Evolutionary conservation across 768 basidiomycete genomes (phyloP), one percentile per base, ranked within the genome.

Genomic region (Naganishia kalamii): DNA sequence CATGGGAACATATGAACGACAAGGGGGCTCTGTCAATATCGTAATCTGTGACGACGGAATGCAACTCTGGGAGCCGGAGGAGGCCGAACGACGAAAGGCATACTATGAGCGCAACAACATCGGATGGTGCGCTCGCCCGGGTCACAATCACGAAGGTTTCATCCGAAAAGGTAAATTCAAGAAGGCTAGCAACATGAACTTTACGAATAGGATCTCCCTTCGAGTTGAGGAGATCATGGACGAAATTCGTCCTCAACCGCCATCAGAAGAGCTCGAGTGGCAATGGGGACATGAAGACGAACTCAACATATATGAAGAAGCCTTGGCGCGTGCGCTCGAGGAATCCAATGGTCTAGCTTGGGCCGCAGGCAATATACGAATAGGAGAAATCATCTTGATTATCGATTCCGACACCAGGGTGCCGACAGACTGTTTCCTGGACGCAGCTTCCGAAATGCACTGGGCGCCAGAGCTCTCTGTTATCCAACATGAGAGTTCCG

Each of bases 101-200:
- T 91, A 88, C 80, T 92, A 92, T 71, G 82, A 82, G 6, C 80
- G 80, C 12, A 83, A 85, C 68, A 82, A 85, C 73, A 88, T 91
- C 68, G 89, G 87, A 17, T 92, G 87, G 84, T 86, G 90, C 66
- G 88, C 90, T 29, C 85, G 90, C 44, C 89, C 90, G 0, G 81
- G 82, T 63, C 89, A 90, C 75, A 83, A 83, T 40, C 51, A 52
- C 21, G 85, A 85, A 73, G 88, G 87, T 0, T 89, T 84, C 81
- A 83, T 87, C 67, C 87, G 90, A 49, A 88, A 88, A 30, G 90
- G 90, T 44, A 84, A 89, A 25, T 94, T 94, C 83, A 94, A 94
- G 82, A 94, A 94, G 79, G 90, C 90, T 0, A 87, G 86, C 21
- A 94, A 94, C 78, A 86, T 93, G 87, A 94, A 93, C 75, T 91